Base-by-base conservation (phyloP, 2,329 filamentous ascomycete species). In the Tolypocladium pustulatum region DNA sequence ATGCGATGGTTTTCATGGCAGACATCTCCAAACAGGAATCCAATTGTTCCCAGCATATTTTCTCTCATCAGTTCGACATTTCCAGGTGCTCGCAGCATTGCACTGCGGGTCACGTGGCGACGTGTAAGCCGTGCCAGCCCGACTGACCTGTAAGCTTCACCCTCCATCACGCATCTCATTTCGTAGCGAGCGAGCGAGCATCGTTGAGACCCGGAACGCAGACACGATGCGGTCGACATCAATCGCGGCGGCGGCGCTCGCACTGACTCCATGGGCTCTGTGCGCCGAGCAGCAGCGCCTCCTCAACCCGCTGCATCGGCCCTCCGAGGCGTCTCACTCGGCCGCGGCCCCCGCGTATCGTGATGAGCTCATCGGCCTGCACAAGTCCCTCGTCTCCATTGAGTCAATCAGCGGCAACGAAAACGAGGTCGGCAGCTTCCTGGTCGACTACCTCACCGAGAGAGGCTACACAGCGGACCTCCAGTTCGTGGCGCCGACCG, bases 401-500 rank as follows among this genome's bases (percentile, higher is more conserved):
- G 80, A 87, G 55, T 96, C 90, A 0, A 81, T 91, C 62, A 85
- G 82, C 3, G 83, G 82, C 53, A 79, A 86, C 61, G 91, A 96
- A 70, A 75, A 82, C 49, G 74, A 79, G 0, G 85, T 91, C 9
- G 90, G 87, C 51, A 69, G 81, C 54, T 91, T 87, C 73, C 79
- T 96, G 6, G 77, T 82, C 40, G 74, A 80, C 1, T 90, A 90
- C 66, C 82, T 96, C 7, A 71, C 78, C 4, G 61, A 67, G 2
- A 73, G 68, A 27, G 73, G 74, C 58, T 84, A 80, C 68, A 67
- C 69, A 20, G 74, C 75, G 51, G 62, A 75, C 55, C 69, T 74
- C 8, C 76, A 84, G 63, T 66, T 64, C 46, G 64, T 83, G 12
- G 70, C 55, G 20, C 68, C 66, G 8, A 63, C 65, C 20, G 63